These are phyloP conservation scores for Leucosporidium creatinivorum DNA, from an alignment of 768 basidiomycete species.

Conservation along the genomic window DNA sequence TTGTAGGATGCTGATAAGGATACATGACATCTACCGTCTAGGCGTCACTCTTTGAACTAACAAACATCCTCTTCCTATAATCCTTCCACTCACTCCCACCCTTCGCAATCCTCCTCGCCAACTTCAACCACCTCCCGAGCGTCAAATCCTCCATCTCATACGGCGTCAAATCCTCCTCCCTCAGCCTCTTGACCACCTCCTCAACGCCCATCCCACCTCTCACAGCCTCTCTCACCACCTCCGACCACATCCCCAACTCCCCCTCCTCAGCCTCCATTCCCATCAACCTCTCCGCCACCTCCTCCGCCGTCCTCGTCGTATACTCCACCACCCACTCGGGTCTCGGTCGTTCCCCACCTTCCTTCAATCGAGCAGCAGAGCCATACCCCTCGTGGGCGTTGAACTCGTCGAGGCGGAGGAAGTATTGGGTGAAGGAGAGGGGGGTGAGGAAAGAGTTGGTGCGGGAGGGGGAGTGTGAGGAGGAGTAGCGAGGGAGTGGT, in stretches of 20 bases:
- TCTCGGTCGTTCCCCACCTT: slow-evolving; percentile 47
- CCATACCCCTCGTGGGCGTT: slow-evolving; percentile 11
- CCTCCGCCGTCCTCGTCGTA: slow-evolving; percentile 1
- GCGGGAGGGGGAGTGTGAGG: slow-evolving; percentile 59
- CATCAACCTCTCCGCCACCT: not conserved
- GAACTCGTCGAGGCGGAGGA: slow-evolving; percentile 10
- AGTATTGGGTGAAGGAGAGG: slow-evolving; percentile 77
- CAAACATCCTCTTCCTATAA: slow-evolving; percentile 71
- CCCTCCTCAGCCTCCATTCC: slow-evolving; percentile 25
- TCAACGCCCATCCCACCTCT: slow-evolving; percentile 66
- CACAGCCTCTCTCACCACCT: slow-evolving; percentile 65
- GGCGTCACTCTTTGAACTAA: slow-evolving; percentile 40
- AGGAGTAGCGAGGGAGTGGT: slow-evolving; percentile 56
- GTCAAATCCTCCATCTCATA: slow-evolving; percentile 72
- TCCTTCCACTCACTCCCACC: slow-evolving; percentile 52
- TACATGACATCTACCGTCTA: no score
- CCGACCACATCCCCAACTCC: slow-evolving; percentile 48
- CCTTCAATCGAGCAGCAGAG: slow-evolving; percentile 47
- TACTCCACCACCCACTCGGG: slow-evolving; percentile 65
- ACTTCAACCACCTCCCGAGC: slow-evolving; percentile 61
- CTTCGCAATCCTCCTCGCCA: slow-evolving; percentile 54
- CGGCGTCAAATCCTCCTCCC: slow-evolving; percentile 51
- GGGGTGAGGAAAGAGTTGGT: slow-evolving; percentile 63
- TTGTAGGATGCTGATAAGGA: no score
- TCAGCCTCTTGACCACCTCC: slow-evolving; percentile 49